Evolutionary conservation across 2,329 filamentous ascomycete species (phyloP), one percentile per base, ranked within the genome.

Genomic region (Amesomyces nigricolor): DNA sequence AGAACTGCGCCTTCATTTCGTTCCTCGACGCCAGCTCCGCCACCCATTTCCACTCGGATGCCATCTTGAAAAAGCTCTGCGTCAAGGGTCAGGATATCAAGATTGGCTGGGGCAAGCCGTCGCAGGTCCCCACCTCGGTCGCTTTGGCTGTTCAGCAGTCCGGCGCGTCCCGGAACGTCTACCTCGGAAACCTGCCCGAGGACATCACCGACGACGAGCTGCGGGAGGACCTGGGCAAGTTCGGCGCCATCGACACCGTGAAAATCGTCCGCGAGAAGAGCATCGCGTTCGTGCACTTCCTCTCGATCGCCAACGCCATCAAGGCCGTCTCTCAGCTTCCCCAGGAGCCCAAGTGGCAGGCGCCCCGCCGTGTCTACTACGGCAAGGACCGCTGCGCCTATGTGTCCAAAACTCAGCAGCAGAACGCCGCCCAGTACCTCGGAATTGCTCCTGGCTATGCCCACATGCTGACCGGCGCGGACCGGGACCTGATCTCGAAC

Each of bases 1-100:
- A 97, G 89, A 99, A 97, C 80, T 99, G 94, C 69, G 94, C 94
- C 56, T 99, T 99, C 79, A 97, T 99, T 70, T 99, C 94, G 7
- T 99, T 99, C 78, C 79, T 99, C 62, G 94, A 99, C 68, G 91
- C 91, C 66, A 96, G 91, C 75, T 96, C 94, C 30, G 94, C 94
- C 54, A 97, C 92, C 19, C 94, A 99, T 71, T 99, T 99, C 76
- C 94, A 99, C 78, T 99, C 94, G 17, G 94, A 99, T 79, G 94
- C 94, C 64, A 99, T 99, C 74, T 82, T 99, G 81, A 99, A 99
- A 80, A 99, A 97, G 80, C 83, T 99, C 70, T 91, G 91, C 66
- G 95, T 99, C 77, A 91, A 95, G 74, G 92, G 92, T 26, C 94
- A 97, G 77, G 94, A 99, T 71, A 96, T 99, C 78, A 99, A 99